phyloP scores from a whole-genome alignment of 176 grass and related monocot species.

The Zea luxurians region DNA sequence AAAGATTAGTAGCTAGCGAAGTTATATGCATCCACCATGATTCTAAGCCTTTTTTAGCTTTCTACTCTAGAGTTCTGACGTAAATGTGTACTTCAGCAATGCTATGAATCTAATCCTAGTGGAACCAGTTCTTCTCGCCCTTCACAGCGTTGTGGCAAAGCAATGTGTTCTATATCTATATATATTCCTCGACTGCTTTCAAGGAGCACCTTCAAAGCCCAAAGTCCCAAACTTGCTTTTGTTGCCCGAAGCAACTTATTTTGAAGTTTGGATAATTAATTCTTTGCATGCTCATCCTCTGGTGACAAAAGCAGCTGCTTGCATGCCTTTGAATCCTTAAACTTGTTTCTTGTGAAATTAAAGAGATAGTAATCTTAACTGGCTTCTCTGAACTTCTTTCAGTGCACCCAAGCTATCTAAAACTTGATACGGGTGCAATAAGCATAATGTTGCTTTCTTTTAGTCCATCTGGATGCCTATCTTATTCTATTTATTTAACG shows the following conservation, averaged over 20 bases:
- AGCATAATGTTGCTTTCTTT: background rate
- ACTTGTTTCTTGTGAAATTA: background rate
- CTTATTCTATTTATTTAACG: constrained; percentile 8
- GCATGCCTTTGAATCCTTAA: constrained; percentile 12
- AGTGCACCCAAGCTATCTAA: background rate
- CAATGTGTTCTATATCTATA: background rate
- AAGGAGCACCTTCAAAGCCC: background rate
- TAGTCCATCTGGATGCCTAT: background rate
- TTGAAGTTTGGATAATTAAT: constrained; percentile 16
- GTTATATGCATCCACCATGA: constrained; percentile 7
- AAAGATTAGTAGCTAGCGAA: background rate
- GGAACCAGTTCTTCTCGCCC: background rate
- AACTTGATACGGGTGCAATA: constrained; percentile 9
- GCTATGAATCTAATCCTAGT: constrained; percentile 10
- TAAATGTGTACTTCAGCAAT: background rate
- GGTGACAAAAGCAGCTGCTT: background rate
- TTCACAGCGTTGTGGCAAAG: background rate
- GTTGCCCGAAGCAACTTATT: background rate
- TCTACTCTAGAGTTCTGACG: constrained; percentile 13
- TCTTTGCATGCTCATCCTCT: constrained; percentile 4
- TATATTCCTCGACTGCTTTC: background rate
- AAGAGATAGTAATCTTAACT: constrained; percentile 4
- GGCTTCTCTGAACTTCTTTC: constrained; percentile 11
- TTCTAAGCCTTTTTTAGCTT: background rate
- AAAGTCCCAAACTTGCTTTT: background rate